Percentiles rank a stretch among this genome's conserved stretches.
phyloP scores from a whole-genome alignment of 768 basidiomycete genomes.

The Kwoniella pini region DNA sequence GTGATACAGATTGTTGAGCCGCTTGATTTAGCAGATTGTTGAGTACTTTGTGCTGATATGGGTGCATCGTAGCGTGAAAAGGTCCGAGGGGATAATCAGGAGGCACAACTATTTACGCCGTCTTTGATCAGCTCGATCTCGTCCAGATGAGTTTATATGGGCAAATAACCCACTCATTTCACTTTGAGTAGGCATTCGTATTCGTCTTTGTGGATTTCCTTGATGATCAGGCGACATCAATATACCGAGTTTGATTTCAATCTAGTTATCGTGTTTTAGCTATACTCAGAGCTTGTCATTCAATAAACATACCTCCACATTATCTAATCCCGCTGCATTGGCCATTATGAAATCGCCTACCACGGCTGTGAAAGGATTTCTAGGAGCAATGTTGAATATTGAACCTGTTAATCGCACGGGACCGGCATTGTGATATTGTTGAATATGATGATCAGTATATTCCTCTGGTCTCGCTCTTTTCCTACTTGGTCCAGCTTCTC shows the following conservation, averaged over 20 bases:
- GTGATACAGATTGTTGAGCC: slow-evolving; percentile 61
- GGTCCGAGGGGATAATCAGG: slow-evolving; percentile 66
- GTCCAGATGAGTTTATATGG: background rate
- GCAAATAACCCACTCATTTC: slow-evolving; percentile 39
- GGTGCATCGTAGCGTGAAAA: slow-evolving; percentile 86
- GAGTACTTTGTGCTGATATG: slow-evolving; percentile 83
- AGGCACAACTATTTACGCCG: slow-evolving; percentile 64
- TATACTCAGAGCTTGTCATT: background rate
- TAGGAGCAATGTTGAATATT: slow-evolving; percentile 48
- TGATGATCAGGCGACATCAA: slow-evolving; percentile 26
- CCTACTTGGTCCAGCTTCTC: slow-evolving; percentile 27
- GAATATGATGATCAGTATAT: slow-evolving; percentile 4
- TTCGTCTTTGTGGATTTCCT: slow-evolving; percentile 14
- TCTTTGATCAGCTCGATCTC: background rate
- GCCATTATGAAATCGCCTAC: slow-evolving; percentile 50
- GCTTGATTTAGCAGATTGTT: slow-evolving; percentile 80
- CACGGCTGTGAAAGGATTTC: slow-evolving; percentile 43
- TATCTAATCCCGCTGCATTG: slow-evolving; percentile 30
- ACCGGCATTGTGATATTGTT: background rate
- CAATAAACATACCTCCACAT: slow-evolving; percentile 44
- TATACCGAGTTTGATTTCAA: slow-evolving; percentile 51
- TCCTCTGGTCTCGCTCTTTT: slow-evolving; percentile 34
- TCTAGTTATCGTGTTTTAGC: slow-evolving; percentile 18
- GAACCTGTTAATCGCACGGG: slow-evolving; percentile 30
- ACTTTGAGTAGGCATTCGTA: slow-evolving; percentile 37